These are phyloP conservation scores for Blastobotrys chiropterorum DNA, from an alignment of 805 yeast species.

Conservation along the genomic window DNA sequence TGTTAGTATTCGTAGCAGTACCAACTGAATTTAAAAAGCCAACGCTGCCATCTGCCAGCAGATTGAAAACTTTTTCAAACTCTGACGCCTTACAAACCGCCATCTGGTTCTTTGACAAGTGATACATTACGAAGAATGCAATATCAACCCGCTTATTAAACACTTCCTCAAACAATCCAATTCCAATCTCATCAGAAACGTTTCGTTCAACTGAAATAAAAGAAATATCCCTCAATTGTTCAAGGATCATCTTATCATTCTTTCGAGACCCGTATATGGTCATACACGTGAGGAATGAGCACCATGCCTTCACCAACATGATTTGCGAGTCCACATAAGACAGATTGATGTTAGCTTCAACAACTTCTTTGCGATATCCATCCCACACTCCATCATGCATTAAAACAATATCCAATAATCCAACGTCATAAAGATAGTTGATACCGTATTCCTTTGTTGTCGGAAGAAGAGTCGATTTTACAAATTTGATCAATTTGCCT, in stretches of 20 bases:
- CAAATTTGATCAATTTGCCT: slow-evolving; percentile 41
- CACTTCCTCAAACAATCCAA: slow-evolving; percentile 43
- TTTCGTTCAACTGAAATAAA: slow-evolving; percentile 47
- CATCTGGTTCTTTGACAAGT: slow-evolving; percentile 6
- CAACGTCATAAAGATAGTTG: slow-evolving; percentile 50
- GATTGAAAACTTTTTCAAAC: slow-evolving; percentile 25
- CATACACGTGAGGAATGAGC: slow-evolving; percentile 66
- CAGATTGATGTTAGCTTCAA: slow-evolving; percentile 53
- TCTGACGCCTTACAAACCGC: slow-evolving; percentile 32
- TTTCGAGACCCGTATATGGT: slow-evolving; percentile 31
- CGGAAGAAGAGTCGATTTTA: slow-evolving; percentile 34
- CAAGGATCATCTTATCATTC: slow-evolving; percentile 9
- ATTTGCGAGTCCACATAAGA: slow-evolving; percentile 64
- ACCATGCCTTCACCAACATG: slow-evolving; percentile 66
- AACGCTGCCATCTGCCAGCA: slow-evolving; percentile 29
- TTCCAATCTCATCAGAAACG: slow-evolving; percentile 45
- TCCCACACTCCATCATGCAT: slow-evolving; percentile 41
- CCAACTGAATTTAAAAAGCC: slow-evolving; percentile 36
- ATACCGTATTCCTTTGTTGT: slow-evolving; percentile 44
- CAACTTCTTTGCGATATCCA: slow-evolving; percentile 44
- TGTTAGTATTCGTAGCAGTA: slow-evolving; percentile 33
- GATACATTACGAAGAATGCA: slow-evolving; percentile 42
- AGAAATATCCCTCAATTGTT: slow-evolving; percentile 31
- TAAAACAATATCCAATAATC: slow-evolving; percentile 57
- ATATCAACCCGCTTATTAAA: slow-evolving; percentile 62